These are phyloP conservation scores for Boletus sp. DNA, from an alignment of 768 basidiomycete species.

Conservation along the genomic window DNA sequence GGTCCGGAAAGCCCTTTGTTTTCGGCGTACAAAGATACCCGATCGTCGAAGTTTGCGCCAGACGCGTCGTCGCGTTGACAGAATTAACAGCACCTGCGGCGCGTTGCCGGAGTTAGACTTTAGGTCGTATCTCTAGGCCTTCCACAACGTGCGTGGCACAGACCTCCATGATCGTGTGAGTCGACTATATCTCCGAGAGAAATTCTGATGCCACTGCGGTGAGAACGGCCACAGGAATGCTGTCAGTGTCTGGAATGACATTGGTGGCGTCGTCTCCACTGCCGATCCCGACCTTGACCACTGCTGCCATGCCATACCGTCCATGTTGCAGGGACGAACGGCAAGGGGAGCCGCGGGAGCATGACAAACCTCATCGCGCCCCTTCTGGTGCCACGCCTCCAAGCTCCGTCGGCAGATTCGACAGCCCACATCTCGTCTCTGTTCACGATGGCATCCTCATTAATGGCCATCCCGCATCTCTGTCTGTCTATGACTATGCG, in stretches of 20 bases:
- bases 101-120: too few relatives aligned
- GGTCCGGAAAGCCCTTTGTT: constrained; percentile 59
- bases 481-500: constrained; percentile 41
- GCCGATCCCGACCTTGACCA: constrained; percentile 70
- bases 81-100: too few relatives aligned
- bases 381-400: too few relatives aligned
- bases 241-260: constrained; percentile 20
- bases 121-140: too few relatives aligned
- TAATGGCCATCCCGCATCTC: constrained; percentile 51
- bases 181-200: constrained; percentile 37
- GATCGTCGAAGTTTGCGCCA: constrained; percentile 46
- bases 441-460: constrained; percentile 55
- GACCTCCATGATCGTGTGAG: too few relatives aligned
- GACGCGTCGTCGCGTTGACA: constrained; percentile 35
- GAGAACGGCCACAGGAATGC: constrained; percentile 74
- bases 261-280: constrained; percentile 46
- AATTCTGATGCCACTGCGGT: constrained; percentile 45
- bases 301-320: too few relatives aligned
- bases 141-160: too few relatives aligned
- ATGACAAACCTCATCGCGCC: too few relatives aligned
- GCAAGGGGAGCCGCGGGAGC: too few relatives aligned
- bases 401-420: constrained; percentile 37
- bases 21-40: constrained; percentile 60
- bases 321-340: too few relatives aligned
- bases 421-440: too few relatives aligned